A percentile compares a stretch with the other conserved stretches of the same genome.
These are phyloP conservation scores for Pseudocercospora vitis DNA, from an alignment of 2,329 filamentous ascomycete genomes.

Conservation along the genomic window DNA sequence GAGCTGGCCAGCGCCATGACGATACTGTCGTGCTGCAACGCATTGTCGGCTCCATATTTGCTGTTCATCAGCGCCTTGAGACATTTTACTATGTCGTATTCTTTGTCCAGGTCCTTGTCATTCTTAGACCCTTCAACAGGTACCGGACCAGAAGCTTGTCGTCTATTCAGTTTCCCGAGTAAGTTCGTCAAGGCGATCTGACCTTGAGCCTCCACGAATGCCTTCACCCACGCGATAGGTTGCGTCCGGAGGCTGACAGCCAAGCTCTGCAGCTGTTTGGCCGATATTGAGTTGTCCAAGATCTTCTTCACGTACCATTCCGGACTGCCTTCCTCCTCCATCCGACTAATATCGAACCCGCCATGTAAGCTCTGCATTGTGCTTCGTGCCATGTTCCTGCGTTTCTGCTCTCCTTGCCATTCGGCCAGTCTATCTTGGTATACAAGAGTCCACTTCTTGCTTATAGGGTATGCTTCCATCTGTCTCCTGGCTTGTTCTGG, in stretches of 20 bases:
- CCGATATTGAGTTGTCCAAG: conserved; percentile 90
- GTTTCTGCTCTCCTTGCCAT: conserved; percentile 90
- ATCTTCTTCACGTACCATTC: conserved; percentile 98
- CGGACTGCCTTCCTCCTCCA: conserved; percentile 91
- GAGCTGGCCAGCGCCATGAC: conserved; percentile 84
- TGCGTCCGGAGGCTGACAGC: conserved; percentile 94
- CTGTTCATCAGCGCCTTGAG: conserved; percentile 98
- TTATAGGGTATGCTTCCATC: conserved; percentile 91
- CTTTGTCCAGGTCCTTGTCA: conserved; percentile 82
- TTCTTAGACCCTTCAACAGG: conserved; percentile 59
- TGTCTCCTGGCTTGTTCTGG: conserved; percentile 91
- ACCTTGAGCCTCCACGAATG: conserved; percentile 95
- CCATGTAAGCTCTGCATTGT: conserved; percentile 62
- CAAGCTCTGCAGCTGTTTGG: conserved; percentile 87
- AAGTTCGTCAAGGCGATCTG: conserved; percentile 95
- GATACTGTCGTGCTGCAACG: conserved; percentile 83
- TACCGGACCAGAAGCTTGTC: conserved; percentile 71
- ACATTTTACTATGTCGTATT: conserved; percentile 98
- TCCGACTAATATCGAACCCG: conserved; percentile 67
- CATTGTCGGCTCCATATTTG: conserved; percentile 97
- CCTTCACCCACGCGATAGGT: conserved; percentile 93
- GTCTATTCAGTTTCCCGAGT: conserved; percentile 88
- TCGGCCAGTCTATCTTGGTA: conserved; percentile 93
- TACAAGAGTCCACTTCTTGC: conserved; percentile 96
- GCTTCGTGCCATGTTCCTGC: conserved; percentile 69